Evolutionary conservation across 352 stramenopile species (phyloP), one percentile per base, ranked within the genome.

Genomic region (Phytophthora fragariaefolia): DNA sequence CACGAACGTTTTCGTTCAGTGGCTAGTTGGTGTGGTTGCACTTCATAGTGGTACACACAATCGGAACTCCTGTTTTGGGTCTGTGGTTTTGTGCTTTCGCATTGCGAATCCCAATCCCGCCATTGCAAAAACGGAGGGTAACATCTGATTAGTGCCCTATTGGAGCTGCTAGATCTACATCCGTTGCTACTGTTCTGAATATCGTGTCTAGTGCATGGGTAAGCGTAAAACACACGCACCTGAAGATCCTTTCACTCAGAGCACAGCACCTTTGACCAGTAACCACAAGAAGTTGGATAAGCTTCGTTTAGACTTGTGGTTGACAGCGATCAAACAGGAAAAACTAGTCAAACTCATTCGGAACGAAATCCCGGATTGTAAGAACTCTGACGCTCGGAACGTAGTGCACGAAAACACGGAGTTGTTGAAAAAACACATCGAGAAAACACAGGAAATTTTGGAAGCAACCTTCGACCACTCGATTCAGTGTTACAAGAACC

Each of bases 11-110:
- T 32, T 55, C 58, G 50, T 66, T 67, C 40, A 26, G 59, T 61
- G 43, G 50, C 40, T 67, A 57, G 50, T 67, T 61, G 30, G 50
- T 61, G 40, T 67, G 34, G 42, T 67, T 67, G 50, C 43, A 30
- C 43, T 24, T n/a, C 18, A 51, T 22, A 45, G 50, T 56, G 42
- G 49, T 48, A 60, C 22, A 49, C 5, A 50, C 50, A 67, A 22
- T 30, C 30, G 40, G 49, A 42, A 13, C 58, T 66, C 36, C 36
- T 66, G 2, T 58, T 28, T 4, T 52, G 7, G 49, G 49, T 12
- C 47, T 38, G 27, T 51, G 58, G 28, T 50, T 54, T 45, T 53
- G 38, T 28, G 47, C 20, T 66, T 58, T 32, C 20, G 10, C 45
- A n/a, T 46, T 6, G 49, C 36, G 49, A 57, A 57, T 57, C 28